Conservation (phyloP, 1,284 basidiomycete genomes). For the Heterobasidion irregulare region DNA sequence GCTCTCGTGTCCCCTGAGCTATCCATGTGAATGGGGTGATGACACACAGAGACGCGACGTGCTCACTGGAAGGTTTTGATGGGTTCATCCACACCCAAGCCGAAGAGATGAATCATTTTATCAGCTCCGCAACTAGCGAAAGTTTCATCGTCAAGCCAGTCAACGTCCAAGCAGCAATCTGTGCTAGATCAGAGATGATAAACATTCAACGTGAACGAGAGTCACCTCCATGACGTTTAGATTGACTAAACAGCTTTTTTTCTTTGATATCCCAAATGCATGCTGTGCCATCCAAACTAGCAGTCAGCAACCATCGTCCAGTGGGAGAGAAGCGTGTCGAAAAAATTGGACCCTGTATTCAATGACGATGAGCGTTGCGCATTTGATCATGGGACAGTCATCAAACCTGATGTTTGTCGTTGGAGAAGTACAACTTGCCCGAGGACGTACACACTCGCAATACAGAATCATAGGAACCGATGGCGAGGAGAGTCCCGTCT, state of each 20-base stretch:
- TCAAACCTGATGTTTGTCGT: constrained; percentile 56
- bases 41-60: neutral
- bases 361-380: constrained; percentile 7
- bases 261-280: constrained; percentile 72
- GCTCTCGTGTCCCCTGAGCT: constrained; percentile 59
- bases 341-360: constrained; percentile 65
- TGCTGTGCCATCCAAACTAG: constrained; percentile 65
- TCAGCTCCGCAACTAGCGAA: constrained; percentile 76
- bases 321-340: constrained; percentile 63
- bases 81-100: constrained; percentile 39
- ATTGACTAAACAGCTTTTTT: constrained; percentile 54
- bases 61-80: constrained; percentile 52
- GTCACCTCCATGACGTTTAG: constrained; percentile 38
- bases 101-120: constrained; percentile 50
- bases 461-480: constrained; percentile 67
- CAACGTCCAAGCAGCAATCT: constrained; percentile 76
- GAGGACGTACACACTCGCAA: constrained; percentile 53
- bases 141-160: constrained; percentile 67
- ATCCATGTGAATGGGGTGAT: neutral
- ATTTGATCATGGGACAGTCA: neutral
- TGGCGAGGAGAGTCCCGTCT: constrained; percentile 63
- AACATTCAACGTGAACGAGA: constrained; percentile 9
- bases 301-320: constrained; percentile 62
- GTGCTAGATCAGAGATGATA: constrained; percentile 5
- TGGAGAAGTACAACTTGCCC: constrained; percentile 52